Evolutionary conservation across 202 grass and related monocot species (phyloP), one percentile per base, ranked within the genome.

Genomic region (Dendrocalamus latiflorus): DNA sequence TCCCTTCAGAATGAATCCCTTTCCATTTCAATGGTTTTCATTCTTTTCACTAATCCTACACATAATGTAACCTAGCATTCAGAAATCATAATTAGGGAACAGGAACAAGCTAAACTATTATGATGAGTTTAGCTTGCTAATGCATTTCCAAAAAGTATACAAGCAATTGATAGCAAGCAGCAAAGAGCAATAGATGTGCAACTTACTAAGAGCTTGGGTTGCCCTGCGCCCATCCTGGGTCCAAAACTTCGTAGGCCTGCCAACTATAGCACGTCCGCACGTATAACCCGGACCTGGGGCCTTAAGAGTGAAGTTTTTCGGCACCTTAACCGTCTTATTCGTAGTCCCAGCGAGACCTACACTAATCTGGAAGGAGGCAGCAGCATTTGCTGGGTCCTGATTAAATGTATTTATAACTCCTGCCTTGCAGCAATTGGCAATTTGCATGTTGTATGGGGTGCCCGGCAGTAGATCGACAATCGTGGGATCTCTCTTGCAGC

Each of bases 351-450:
- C 78, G 83, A 92, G 84, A 59, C 92, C 93, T 8, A 91, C 88
- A 84, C 85, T 90, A 28, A 95, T 48, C 85, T 98, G 95, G 81
- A 98, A 98, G 41, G 95, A 91, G 48, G 93, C 58, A n/a, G 87
- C 93, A 48, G 93, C 80, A 76, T 90, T 98, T 63, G 61, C 25
- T 28, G 93, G 96, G 77, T 98, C 93, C 77, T 95, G 92, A 36
- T 88, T 88, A 74, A 92, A 88, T 47, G 96, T 93, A 42, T 42
- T 95, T 60, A 95, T 62, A n/a, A 98, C 93, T 20, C 95, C 95
- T 71, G 78, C 91, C 43, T 98, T 98, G 85, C 93, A 98, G 74
- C 93, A 98, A 81, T 98, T 98, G 24, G 93, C 95, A 42, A 98
- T 91, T 68, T 98, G 95, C 93, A 87, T 88, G 75, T 98, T 87